Evolutionary conservation across 2,329 filamentous ascomycete species (phyloP).

Genomic region (Pseudogymnoascus sp.): DNA sequence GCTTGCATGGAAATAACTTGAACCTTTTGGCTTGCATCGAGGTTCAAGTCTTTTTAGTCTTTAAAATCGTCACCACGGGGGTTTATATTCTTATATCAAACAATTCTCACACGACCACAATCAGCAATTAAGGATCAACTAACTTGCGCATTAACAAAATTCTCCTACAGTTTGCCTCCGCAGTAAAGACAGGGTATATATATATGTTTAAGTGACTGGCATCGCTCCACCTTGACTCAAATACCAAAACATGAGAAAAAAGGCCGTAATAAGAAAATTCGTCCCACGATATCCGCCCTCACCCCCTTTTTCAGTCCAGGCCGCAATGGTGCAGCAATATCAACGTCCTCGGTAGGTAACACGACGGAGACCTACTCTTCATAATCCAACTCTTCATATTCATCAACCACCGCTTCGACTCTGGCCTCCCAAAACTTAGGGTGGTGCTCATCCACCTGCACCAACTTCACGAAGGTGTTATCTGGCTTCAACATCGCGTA

Average conservation of each 20-base stretch:
- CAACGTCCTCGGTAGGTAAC: neutral
- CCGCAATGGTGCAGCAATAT: neutral
- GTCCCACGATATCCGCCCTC: neutral
- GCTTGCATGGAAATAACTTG: no score
- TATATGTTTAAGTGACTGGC: neutral
- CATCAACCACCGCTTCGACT: neutral
- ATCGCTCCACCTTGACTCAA: neutral
- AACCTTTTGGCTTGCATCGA: no score
- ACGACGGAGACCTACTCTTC: neutral
- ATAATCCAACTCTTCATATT: slow-evolving; percentile 3
- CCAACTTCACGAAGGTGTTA: slow-evolving; percentile 13
- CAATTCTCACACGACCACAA: neutral
- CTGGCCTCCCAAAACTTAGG: neutral
- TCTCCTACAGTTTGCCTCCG: neutral
- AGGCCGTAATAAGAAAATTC: neutral
- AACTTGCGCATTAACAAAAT: neutral
- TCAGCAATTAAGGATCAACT: neutral
- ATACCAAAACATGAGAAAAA: neutral
- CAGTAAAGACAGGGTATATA: slow-evolving; percentile 8
- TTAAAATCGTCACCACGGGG: no score
- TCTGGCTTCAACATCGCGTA: slow-evolving; percentile 19
- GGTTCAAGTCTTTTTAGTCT: no score
- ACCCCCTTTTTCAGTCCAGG: neutral
- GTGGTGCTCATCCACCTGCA: neutral
- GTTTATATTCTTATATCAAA: no score